phyloP scores from a whole-genome alignment of 2,329 filamentous ascomycete species.

The Penicillium expansum region DNA sequence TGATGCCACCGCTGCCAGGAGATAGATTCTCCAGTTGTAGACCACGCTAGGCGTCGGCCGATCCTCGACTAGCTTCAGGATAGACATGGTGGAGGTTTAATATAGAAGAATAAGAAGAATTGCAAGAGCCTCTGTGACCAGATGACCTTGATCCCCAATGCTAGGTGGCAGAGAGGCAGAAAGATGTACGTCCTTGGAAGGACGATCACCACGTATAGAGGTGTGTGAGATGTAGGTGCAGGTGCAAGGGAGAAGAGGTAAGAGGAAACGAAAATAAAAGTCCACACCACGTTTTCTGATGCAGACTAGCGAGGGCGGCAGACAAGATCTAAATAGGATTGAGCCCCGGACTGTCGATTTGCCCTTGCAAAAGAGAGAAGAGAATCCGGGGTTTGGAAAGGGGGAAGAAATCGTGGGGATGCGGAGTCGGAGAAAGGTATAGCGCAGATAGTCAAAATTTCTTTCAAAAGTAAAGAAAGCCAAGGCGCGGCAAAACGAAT shows the following conservation, averaged over 20 bases:
- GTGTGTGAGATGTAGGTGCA: neutral
- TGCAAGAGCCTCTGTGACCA: neutral
- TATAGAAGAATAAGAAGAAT: neutral
- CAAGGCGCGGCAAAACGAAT: slow-evolving; percentile 23
- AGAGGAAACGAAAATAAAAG: slow-evolving; percentile 7
- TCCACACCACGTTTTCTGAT: slow-evolving; percentile 1
- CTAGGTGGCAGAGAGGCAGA: slow-evolving; percentile 9
- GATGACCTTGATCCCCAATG: slow-evolving; percentile 8
- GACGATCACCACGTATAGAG: slow-evolving; percentile 2
- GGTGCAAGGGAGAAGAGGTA: neutral
- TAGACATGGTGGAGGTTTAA: slow-evolving; percentile 32
- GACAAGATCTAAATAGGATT: slow-evolving; percentile 21
- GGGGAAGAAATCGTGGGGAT: slow-evolving; percentile 16
- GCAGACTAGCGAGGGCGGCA: slow-evolving; percentile 7
- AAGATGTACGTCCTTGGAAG: slow-evolving; percentile 8
- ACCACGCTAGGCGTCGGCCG: slow-evolving; percentile 56
- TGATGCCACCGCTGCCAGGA: slow-evolving; percentile 54
- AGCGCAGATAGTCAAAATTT: slow-evolving; percentile 6
- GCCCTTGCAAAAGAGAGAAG: slow-evolving; percentile 6
- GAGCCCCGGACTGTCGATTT: slow-evolving; percentile 10
- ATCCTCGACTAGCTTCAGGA: slow-evolving; percentile 43
- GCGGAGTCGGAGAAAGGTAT: slow-evolving; percentile 23
- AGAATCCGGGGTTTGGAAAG: slow-evolving; percentile 18
- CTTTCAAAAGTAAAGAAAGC: neutral
- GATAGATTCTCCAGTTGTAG: slow-evolving; percentile 61